Percentiles rank a stretch among this genome's conserved stretches.
phyloP scores from a whole-genome alignment of 345 rosid species.

The Citrus inodora region DNA sequence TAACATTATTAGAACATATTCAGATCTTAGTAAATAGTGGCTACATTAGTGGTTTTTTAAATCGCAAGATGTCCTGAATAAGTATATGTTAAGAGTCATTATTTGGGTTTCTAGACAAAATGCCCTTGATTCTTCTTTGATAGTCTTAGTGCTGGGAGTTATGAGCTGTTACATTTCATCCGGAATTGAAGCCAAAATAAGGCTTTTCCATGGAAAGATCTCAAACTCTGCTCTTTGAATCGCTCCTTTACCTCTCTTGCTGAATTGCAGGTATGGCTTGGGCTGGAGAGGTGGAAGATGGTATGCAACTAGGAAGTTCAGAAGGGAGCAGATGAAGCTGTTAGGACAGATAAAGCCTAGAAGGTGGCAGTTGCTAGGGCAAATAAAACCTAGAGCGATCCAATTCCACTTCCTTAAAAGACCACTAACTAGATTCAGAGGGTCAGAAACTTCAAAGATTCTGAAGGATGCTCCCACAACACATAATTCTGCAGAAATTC shows the following conservation, averaged over 20 bases:
- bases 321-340: slow-evolving; percentile 78
- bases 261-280: slow-evolving; percentile 65
- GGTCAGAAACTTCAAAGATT: slow-evolving; percentile 21
- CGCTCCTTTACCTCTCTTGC: not conserved
- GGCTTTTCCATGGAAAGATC: not conserved
- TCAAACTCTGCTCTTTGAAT: not conserved
- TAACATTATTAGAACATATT: not conserved
- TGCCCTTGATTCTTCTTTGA: not conserved
- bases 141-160: not conserved
- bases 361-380: slow-evolving; percentile 66
- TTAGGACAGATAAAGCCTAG: slow-evolving; percentile 67
- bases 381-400: slow-evolving; percentile 54
- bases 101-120: not conserved
- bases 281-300: slow-evolving; percentile 98
- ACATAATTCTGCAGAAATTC: slow-evolving; percentile 14
- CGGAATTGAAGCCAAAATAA: not conserved
- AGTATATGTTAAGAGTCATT: not conserved
- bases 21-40: not conserved
- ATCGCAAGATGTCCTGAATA: not conserved
- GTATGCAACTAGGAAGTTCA: slow-evolving; percentile 79
- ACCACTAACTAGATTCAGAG: slow-evolving; percentile 38
- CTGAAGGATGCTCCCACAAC: slow-evolving; percentile 20
- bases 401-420: slow-evolving; percentile 50
- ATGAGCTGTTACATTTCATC: not conserved
- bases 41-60: not conserved